Conservation (phyloP, 371 early-diverging fungal genomes). For the Mucor sp. region DNA sequence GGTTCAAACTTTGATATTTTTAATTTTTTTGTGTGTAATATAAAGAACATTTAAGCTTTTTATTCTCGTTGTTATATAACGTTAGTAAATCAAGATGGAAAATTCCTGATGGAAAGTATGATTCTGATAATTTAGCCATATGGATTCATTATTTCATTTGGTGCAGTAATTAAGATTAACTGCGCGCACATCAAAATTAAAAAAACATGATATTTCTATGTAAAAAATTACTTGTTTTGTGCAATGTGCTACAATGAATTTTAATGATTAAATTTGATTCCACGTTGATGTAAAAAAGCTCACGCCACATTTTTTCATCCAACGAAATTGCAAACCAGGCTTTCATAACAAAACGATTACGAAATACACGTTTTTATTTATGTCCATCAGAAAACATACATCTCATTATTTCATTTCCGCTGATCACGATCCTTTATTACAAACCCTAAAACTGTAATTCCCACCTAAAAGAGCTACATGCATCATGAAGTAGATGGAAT, state of each 20-base stretch:
- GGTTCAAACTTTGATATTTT: slow-evolving; percentile 1
- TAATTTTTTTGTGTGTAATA: background rate
- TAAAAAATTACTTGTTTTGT: slow-evolving; percentile 7
- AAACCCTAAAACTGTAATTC: background rate
- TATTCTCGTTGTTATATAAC: background rate
- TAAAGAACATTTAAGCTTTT: background rate
- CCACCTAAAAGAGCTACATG: background rate
- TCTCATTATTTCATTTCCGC: background rate
- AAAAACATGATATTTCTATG: background rate
- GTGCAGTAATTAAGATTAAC: background rate
- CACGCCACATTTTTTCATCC: slow-evolving; percentile 34
- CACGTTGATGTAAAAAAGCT: slow-evolving; percentile 24
- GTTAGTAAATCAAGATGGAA: background rate
- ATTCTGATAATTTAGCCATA: background rate
- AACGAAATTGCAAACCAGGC: slow-evolving; percentile 13
- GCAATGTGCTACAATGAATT: slow-evolving; percentile 2
- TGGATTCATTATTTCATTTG: background rate
- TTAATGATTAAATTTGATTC: slow-evolving; percentile 7
- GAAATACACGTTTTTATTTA: slow-evolving; percentile 1
- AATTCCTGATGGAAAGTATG: background rate
- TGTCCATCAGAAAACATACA: background rate
- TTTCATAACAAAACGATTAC: background rate
- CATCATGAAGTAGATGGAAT: background rate
- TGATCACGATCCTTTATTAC: background rate
- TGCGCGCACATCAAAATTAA: background rate